Percentiles rank a stretch among this genome's conserved stretches.
phyloP scores from a whole-genome alignment of 176 grass and related monocot species.

The Elymus sibiricus region DNA sequence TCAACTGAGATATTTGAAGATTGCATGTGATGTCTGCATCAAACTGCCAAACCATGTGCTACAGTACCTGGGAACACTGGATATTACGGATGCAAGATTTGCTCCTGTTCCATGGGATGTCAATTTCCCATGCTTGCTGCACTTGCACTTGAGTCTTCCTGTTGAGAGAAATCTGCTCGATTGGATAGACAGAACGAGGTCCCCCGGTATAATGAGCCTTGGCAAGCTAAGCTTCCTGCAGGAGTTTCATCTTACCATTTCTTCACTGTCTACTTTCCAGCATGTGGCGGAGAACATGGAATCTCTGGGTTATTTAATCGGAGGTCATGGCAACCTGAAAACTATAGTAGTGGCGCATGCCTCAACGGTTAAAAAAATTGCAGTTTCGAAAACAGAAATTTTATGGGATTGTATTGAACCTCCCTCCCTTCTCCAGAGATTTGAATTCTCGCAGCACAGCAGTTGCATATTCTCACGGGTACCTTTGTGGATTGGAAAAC shows the following conservation, averaged over 20 bases:
- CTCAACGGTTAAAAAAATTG: accelerated
- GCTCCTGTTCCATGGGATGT: not conserved
- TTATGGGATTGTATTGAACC: not conserved
- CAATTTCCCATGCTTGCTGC: not conserved
- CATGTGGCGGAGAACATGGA: not conserved
- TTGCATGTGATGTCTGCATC: not conserved
- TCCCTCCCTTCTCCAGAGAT: not conserved
- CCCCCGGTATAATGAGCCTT: not conserved
- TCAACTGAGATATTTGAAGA: constrained; percentile 11
- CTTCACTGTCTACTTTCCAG: too few species aligned
- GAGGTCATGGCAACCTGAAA: not conserved
- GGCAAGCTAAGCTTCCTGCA: not conserved
- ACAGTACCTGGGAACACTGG: not conserved
- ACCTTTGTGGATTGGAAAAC: not conserved
- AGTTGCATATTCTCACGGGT: not conserved
- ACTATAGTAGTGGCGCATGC: not conserved
- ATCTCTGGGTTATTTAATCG: not conserved
- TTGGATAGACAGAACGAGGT: too few species aligned
- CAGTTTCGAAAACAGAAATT: not conserved
- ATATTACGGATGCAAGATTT: not conserved
- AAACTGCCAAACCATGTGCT: not conserved
- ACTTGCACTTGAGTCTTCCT: not conserved
- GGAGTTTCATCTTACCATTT: not conserved
- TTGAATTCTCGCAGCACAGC: not conserved
- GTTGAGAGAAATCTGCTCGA: not conserved